Evolutionary conservation across 176 grass and related monocot genomes (phyloP).

Genomic region (Elaeis guineensis): DNA sequence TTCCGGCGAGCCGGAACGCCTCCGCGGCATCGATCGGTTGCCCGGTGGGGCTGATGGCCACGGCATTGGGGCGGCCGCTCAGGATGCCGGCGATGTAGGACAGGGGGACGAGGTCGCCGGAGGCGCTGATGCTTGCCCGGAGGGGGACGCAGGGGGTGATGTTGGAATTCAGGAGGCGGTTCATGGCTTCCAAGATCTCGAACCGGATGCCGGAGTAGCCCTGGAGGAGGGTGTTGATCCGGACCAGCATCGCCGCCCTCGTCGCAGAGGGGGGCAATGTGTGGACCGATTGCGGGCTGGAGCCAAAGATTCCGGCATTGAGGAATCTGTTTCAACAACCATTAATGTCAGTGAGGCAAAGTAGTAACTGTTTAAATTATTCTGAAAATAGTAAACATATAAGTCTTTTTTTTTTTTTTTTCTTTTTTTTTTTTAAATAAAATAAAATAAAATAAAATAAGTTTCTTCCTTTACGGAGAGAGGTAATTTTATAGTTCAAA

Average conservation of each 20-base stretch:
- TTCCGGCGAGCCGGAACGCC: constrained; percentile 49
- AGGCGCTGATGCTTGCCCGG: constrained; percentile 76
- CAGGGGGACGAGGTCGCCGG: constrained; percentile 65
- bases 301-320: constrained; percentile 66
- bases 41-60: constrained; percentile 14
- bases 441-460: no score
- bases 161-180: constrained; percentile 58
- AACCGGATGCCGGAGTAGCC: constrained; percentile 87
- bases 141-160: constrained; percentile 82
- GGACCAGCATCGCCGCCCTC: constrained; percentile 77
- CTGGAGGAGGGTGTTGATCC: constrained; percentile 82
- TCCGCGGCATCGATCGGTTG: constrained; percentile 22
- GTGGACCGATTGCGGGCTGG: constrained; percentile 39
- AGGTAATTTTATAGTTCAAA: no score
- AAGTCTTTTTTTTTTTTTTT: no score
- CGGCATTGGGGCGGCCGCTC: constrained; percentile 60
- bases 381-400: no score
- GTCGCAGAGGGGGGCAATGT: constrained; percentile 42
- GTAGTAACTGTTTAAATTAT: no score
- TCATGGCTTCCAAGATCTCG: constrained; percentile 74
- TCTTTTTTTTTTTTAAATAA: no score
- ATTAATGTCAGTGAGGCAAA: neutral
- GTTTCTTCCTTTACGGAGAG: no score
- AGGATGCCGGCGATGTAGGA: constrained; percentile 76
- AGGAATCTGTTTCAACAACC: constrained; percentile 20